Conservation (phyloP, 2,329 filamentous ascomycete genomes). For the Penicillium fuscoglaucum region DNA sequence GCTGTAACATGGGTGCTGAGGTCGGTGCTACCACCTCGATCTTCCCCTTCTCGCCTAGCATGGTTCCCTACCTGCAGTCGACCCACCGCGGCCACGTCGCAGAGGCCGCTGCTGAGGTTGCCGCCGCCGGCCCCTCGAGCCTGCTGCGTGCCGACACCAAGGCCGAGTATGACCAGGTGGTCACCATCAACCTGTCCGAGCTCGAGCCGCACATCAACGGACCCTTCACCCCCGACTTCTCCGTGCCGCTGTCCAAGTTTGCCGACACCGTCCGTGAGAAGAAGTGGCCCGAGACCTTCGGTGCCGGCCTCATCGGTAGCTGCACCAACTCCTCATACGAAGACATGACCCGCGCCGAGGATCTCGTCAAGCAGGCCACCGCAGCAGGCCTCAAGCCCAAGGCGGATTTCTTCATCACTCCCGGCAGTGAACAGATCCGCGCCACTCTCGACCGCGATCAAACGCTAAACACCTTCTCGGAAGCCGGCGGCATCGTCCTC, state of each 20-base stretch:
- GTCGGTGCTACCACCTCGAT: constrained; percentile 93
- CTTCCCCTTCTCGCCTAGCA: constrained; percentile 86
- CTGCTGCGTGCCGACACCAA: constrained; percentile 72
- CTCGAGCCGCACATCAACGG: constrained; percentile 97
- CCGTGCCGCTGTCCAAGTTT: constrained; percentile 88
- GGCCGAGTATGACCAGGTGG: constrained; percentile 85
- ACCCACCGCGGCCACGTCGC: constrained; percentile 76
- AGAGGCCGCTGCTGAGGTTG: constrained; percentile 62
- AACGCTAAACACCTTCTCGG: constrained; percentile 80
- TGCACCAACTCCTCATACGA: constrained; percentile 99
- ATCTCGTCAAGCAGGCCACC: constrained; percentile 86
- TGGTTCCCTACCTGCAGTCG: constrained; percentile 80
- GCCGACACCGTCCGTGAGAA: constrained; percentile 79
- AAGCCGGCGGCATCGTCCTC: constrained; percentile 82
- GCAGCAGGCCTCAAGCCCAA: constrained; percentile 87
- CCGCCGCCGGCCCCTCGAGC: constrained; percentile 36
- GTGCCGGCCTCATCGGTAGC: constrained; percentile 91
- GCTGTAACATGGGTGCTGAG: constrained; percentile 84
- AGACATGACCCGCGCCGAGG: constrained; percentile 95
- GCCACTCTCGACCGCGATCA: constrained; percentile 89
- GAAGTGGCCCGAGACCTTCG: constrained; percentile 86
- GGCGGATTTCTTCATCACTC: constrained; percentile 92
- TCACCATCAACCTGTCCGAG: constrained; percentile 84
- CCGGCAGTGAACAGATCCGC: constrained; percentile 93
- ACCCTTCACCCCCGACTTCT: constrained; percentile 92